These are phyloP conservation scores for Oryza nivara DNA, from an alignment of 176 grass and related monocot genomes.

Conservation along the genomic window DNA sequence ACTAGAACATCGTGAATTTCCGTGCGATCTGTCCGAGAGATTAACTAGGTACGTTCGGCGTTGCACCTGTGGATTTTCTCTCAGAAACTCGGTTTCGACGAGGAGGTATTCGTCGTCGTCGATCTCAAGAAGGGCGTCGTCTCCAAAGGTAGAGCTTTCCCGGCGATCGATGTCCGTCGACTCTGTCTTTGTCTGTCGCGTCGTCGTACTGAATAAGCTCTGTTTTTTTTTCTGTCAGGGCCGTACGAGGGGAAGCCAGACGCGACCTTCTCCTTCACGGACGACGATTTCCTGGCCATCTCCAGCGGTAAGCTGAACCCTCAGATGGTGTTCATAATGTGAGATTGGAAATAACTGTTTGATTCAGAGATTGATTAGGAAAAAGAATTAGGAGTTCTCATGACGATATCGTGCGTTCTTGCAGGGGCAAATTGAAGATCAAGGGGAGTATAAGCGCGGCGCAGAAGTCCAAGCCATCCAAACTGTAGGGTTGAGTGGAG, in stretches of 20 bases:
- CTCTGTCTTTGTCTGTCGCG: neutral
- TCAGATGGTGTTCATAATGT: constrained; percentile 85
- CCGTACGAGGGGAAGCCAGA: constrained; percentile 75
- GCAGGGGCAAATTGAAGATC: constrained; percentile 65
- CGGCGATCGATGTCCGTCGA: neutral
- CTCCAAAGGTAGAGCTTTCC: constrained; percentile 59
- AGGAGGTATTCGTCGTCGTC: constrained; percentile 82
- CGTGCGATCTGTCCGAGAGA: neutral
- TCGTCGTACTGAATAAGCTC: neutral
- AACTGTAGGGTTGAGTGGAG: constrained; percentile 50
- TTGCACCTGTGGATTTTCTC: neutral
- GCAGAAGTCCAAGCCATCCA: constrained; percentile 84
- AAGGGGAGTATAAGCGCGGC: constrained; percentile 86
- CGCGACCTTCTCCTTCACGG: constrained; percentile 83
- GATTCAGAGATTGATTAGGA: neutral
- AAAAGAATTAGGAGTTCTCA: neutral
- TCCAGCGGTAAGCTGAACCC: constrained; percentile 77
- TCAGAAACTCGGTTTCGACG: constrained; percentile 80
- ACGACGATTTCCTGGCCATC: constrained; percentile 82
- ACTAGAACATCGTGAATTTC: neutral
- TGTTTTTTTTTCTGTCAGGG: constrained; percentile 47
- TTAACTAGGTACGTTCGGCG: neutral
- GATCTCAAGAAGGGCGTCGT: constrained; percentile 92
- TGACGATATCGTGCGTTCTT: neutral
- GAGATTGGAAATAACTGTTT: neutral